Evolutionary conservation across 202 grass and related monocot genomes (phyloP), one percentile per base, ranked within the genome.

Genomic region (Alloteropsis angusta): DNA sequence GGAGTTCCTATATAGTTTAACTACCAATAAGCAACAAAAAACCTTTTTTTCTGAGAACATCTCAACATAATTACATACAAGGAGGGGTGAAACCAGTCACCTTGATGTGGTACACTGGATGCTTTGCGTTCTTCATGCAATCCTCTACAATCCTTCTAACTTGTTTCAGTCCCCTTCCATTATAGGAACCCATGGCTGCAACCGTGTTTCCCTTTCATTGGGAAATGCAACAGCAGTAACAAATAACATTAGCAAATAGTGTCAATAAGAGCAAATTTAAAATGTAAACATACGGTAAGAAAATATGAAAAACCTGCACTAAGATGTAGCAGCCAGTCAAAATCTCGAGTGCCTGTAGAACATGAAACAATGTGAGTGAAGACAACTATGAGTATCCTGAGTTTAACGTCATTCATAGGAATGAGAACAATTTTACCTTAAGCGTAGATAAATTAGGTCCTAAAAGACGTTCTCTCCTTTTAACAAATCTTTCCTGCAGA

Each of bases 21-120:
- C 9, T 80, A 68, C 14, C 23, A 3, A 44, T 85, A 81, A 85
- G 57, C 35, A 85, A 41, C 15, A 3, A 48, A 44, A 10, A 83
- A 38, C 35, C 15, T 13, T 32, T 14, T 75, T 83, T 23, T 13
- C n/a, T 35, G 78, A 18, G 21, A 70, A 43, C 32, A 50, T 50
- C 75, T 15, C 57, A 52, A 80, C 13, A 26, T 65, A 37, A 39
- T 25, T 18, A 83, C 7, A 82, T 54, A 30, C 38, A 16, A 41
- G 45, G 30, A 72, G 36, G 44, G 49, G 60, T 7, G 37, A 83
- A 55, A 79, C 18, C 48, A 28, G 10, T 80, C 68, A 98, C 95
- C 95, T 98, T 98, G 76, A 98, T 90, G 75, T 98, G 92, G 79
- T 95, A 98, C 30, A 98, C 95, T 83, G 95, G 95, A 80, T 98